Evolutionary conservation across 768 basidiomycete species (phyloP), one percentile per base, ranked within the genome.

Genomic region (Termitomyces sp.): DNA sequence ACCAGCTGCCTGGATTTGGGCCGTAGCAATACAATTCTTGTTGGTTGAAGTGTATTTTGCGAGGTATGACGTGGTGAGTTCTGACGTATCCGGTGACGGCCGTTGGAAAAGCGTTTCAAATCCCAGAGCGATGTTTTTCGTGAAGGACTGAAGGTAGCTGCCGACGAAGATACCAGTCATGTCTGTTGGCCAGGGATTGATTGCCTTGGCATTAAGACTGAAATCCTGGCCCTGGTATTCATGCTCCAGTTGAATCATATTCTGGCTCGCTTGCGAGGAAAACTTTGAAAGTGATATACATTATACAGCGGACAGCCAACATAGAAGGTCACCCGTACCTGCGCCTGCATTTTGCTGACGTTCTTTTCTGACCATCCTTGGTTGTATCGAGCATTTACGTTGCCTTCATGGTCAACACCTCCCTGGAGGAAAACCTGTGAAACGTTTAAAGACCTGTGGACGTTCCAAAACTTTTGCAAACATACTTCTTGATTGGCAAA

Each of bases 221-320:
- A 89, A 97, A 73, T 98, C 96, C 58, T 79, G 80, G 28, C 95
- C 96, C 66, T 86, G 83, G 71, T 90, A 90, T 73, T 98, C 97
- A 67, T 99, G 96, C 73, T 99, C 97, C 46, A 95, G 64, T 67
- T 95, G 92, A 58, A 97, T 73, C 89, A 97, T 93, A 64, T 88
- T 96, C 70, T 94, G 93, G 18, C 90, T 90, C 16, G 76, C 74
- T 73, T 85, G 81, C 69, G 82, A 76, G 38, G 91, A 88, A 63
- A 97, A 79, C 93, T 96, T 55, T 23, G 12, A 14, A 26, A 40
- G 23, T 70, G 32, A 61, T 60, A 63, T 61, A 57, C 50, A 62
- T 59, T 58, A 66, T 67, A 63, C 61, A 14, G 36, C 4, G 32
- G 18, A 32, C 26, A 38, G n/a, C 52, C 10, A 36, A 43, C 44